Percentiles rank a stretch among this genome's conserved stretches.
These are phyloP conservation scores for Yarrowia sp. DNA, from an alignment of 805 yeast species.

Conservation along the genomic window DNA sequence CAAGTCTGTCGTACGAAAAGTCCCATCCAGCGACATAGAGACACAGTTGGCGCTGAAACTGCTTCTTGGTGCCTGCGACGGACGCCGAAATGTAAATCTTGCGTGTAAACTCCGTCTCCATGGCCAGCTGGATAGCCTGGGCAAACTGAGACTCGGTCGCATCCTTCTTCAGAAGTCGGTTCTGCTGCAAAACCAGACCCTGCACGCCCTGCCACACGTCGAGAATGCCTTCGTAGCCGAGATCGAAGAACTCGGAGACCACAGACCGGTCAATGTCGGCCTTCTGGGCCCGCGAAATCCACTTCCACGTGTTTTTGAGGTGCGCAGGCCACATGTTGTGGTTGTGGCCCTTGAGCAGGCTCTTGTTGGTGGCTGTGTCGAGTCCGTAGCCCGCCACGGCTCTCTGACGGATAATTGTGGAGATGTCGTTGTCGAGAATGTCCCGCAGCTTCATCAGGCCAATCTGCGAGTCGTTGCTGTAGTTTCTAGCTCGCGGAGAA, in stretches of 20 bases:
- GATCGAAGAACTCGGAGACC: conserved; percentile 67
- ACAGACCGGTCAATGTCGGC: conserved; percentile 64
- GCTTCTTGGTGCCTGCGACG: conserved; percentile 45
- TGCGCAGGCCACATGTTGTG: conserved; percentile 31
- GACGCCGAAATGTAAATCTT: conserved; percentile 35
- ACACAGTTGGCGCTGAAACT: conserved; percentile 71
- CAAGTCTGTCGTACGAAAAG: conserved; percentile 70
- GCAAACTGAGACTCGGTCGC: conserved; percentile 5
- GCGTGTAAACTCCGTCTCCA: conserved; percentile 42
- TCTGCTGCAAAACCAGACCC: conserved; percentile 32
- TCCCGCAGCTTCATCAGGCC: conserved; percentile 19
- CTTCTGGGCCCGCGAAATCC: conserved; percentile 74
- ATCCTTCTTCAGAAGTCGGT: conserved; percentile 28
- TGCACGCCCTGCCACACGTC: conserved; percentile 75
- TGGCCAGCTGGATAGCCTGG: conserved; percentile 27
- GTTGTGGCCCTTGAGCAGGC: conserved; percentile 44
- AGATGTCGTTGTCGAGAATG: conserved; percentile 54
- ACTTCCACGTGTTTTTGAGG: conserved; percentile 81
- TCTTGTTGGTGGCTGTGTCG: conserved; percentile 62
- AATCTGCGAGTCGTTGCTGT: conserved; percentile 16
- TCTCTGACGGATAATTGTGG: conserved; percentile 65
- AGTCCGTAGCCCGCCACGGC: conserved; percentile 72
- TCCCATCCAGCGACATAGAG: conserved; percentile 90
- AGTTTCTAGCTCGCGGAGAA: neutral
- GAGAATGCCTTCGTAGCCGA: conserved; percentile 82